These are phyloP conservation scores for Boletus tomentosulus DNA, from an alignment of 768 basidiomycete species.

Conservation along the genomic window DNA sequence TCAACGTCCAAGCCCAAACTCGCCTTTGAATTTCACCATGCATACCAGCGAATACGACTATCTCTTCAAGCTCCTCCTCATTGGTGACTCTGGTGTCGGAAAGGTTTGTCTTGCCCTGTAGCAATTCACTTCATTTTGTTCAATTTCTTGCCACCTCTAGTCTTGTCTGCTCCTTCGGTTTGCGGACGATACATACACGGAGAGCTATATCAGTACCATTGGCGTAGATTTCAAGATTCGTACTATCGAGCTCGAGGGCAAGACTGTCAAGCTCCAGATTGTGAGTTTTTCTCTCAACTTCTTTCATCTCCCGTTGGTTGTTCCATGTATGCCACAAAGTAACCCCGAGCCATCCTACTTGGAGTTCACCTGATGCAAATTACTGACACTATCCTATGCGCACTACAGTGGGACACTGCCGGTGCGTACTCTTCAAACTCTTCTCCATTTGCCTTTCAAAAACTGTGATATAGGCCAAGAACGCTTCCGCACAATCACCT, in stretches of 20 bases:
- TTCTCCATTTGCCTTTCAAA: slow-evolving; percentile 3
- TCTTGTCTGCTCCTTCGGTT: slow-evolving; percentile 91
- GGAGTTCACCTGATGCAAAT: background rate
- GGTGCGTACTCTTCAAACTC: slow-evolving; percentile 42
- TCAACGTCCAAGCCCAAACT: slow-evolving; percentile 27
- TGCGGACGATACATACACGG: slow-evolving; percentile 96
- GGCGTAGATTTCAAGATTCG: slow-evolving; percentile 99
- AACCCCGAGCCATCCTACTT: background rate
- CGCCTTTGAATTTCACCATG: slow-evolving; percentile 45
- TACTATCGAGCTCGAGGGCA: slow-evolving; percentile 97
- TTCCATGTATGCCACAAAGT: background rate
- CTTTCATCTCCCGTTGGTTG: background rate
- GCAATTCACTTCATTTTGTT: slow-evolving; percentile 19
- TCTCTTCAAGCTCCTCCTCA: slow-evolving; percentile 93
- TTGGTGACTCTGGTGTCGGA: slow-evolving; percentile 93
- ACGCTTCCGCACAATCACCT: slow-evolving; percentile 97
- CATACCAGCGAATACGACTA: slow-evolving; percentile 94
- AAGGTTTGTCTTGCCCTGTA: slow-evolving; percentile 50
- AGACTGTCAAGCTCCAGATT: slow-evolving; percentile 98
- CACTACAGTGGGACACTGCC: slow-evolving; percentile 87
- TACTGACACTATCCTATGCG: slow-evolving; percentile 17
- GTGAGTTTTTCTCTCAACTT: slow-evolving; percentile 46
- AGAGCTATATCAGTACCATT: slow-evolving; percentile 96
- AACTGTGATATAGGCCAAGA: slow-evolving; percentile 71
- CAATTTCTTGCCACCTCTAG: slow-evolving; percentile 41